phyloP scores from a whole-genome alignment of 2,329 filamentous ascomycete species.

The Hypoxylon sp. region DNA sequence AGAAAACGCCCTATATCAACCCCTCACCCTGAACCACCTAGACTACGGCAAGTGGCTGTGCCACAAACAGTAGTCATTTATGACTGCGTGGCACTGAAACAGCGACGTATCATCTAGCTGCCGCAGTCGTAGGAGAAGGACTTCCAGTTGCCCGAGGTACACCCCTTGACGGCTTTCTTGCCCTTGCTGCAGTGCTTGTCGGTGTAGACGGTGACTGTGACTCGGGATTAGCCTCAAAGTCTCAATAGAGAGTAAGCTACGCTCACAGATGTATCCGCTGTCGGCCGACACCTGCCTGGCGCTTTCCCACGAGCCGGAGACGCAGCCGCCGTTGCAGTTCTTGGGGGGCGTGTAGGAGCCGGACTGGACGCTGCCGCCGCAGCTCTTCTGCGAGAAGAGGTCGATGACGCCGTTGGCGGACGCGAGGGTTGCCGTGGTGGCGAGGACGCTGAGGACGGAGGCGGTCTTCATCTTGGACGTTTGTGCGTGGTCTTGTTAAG shows the following conservation, averaged over 20 bases:
- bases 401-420: neutral
- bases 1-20: too few relatives aligned
- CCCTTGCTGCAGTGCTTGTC: neutral
- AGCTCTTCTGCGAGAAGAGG: neutral
- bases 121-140: slow-evolving; percentile 2
- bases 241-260: too few relatives aligned
- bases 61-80: too few relatives aligned
- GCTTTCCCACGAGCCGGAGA: neutral
- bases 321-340: neutral
- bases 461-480: slow-evolving; percentile 4
- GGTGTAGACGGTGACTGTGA: slow-evolving; percentile 1
- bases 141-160: neutral
- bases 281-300: neutral
- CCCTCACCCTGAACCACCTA: too few relatives aligned
- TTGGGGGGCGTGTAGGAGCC: neutral
- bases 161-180: neutral
- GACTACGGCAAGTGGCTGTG: too few relatives aligned
- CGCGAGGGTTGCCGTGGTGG: neutral
- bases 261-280: neutral
- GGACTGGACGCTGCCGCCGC: neutral
- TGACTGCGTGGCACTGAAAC: neutral
- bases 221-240: too few relatives aligned
- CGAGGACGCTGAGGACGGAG: neutral
- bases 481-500: too few relatives aligned
- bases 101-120: neutral